A percentile compares a stretch with the other conserved stretches of the same genome.
Conservation (phyloP, 805 yeast genomes). For the Wickerhamomyces subpelliculosus region DNA sequence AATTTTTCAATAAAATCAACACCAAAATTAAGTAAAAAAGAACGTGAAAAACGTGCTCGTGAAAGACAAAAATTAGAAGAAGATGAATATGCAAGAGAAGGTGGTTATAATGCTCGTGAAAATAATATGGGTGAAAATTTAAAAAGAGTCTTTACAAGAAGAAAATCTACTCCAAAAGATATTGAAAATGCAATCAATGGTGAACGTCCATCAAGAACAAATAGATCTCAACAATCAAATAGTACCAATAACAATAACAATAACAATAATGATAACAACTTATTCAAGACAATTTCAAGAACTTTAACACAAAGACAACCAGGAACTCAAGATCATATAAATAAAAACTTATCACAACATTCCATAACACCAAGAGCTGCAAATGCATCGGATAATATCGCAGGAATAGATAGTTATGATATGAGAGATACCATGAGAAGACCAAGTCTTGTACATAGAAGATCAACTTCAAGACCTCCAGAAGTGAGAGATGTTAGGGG, state of each 20-base stretch:
- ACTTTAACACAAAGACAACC: slow-evolving; percentile 14
- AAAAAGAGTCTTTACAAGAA: slow-evolving; percentile 23
- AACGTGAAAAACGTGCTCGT: no score
- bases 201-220: slow-evolving; percentile 1
- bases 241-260: neutral
- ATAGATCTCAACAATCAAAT: slow-evolving; percentile 4
- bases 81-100: slow-evolving; percentile 18
- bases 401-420: slow-evolving; percentile 33
- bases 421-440: slow-evolving; percentile 8
- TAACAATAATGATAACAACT: no score
- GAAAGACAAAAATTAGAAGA: slow-evolving; percentile 21
- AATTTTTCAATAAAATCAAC: no score
- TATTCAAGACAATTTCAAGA: slow-evolving; percentile 16
- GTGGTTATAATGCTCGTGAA: slow-evolving; percentile 26
- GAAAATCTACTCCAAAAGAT: slow-evolving; percentile 1
- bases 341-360: slow-evolving; percentile 23
- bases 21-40: no score
- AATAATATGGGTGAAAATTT: slow-evolving; percentile 28
- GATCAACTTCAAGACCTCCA: neutral
- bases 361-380: slow-evolving; percentile 37
- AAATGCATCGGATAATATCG: slow-evolving; percentile 35
- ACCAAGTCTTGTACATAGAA: slow-evolving; percentile 5
- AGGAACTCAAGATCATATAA: slow-evolving; percentile 20
- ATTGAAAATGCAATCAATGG: neutral
- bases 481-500: neutral